Evolutionary conservation across 805 yeast genomes (phyloP).

Genomic region (Lipomyces japonicus): DNA sequence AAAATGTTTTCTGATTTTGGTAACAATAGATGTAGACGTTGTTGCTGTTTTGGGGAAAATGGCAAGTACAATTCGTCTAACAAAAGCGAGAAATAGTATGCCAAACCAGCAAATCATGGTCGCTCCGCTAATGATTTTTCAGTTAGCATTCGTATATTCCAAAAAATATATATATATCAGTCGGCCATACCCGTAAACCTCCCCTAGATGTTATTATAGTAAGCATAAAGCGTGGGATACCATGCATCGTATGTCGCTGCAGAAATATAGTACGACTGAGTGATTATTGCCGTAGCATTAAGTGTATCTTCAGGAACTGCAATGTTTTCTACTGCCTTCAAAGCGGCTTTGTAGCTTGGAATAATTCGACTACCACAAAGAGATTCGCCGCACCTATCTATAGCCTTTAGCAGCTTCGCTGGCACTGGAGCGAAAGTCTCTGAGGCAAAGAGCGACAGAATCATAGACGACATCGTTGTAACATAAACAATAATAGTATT

Average conservation of each 20-base stretch:
- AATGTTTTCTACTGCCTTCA: too few relatives aligned
- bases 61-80: background rate
- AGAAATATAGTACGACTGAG: too few relatives aligned
- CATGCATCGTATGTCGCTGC: too few relatives aligned
- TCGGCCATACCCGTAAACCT: too few relatives aligned
- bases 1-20: conserved; percentile 28
- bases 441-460: background rate
- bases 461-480: background rate
- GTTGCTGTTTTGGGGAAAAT: background rate
- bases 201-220: too few relatives aligned
- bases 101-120: conserved; percentile 11
- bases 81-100: conserved; percentile 1
- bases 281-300: too few relatives aligned
- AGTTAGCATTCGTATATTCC: background rate
- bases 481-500: background rate
- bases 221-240: too few relatives aligned
- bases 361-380: too few relatives aligned
- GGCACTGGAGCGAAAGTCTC: background rate
- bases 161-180: background rate
- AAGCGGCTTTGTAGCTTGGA: too few relatives aligned
- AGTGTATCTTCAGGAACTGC: too few relatives aligned
- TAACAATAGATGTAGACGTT: background rate
- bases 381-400: too few relatives aligned
- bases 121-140: conserved; percentile 1
- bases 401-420: too few relatives aligned